phyloP scores from a whole-genome alignment of 2,329 filamentous ascomycete genomes.

The Neonectria coccinea region DNA sequence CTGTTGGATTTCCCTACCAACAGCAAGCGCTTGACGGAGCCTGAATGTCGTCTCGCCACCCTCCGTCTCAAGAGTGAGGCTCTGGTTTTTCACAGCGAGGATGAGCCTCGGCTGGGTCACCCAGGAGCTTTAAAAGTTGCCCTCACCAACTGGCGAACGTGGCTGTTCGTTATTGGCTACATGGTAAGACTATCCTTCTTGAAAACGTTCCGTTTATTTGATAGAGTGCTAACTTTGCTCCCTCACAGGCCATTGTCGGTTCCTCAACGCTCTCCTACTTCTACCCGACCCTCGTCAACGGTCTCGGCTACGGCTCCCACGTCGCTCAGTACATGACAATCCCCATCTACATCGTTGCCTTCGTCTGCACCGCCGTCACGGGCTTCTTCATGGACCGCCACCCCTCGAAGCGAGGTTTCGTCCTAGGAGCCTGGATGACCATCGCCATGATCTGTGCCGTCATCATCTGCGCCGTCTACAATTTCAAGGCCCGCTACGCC shows the following conservation, averaged over 20 bases:
- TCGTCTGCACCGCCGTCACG: constrained; percentile 60
- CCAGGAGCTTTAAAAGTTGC: constrained; percentile 25
- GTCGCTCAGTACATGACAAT: constrained; percentile 51
- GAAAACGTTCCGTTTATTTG: neutral
- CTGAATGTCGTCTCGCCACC: constrained; percentile 72
- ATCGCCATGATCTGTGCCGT: constrained; percentile 44
- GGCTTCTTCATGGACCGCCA: constrained; percentile 61
- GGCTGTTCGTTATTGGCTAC: constrained; percentile 38
- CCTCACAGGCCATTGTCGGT: constrained; percentile 46
- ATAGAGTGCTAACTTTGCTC: constrained; percentile 8
- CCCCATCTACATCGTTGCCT: constrained; percentile 65
- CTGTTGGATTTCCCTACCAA: constrained; percentile 78
- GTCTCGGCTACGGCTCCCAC: constrained; percentile 48
- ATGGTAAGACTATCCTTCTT: constrained; percentile 25
- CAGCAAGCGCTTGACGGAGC: constrained; percentile 62
- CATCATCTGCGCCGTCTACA: constrained; percentile 60
- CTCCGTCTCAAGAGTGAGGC: constrained; percentile 70
- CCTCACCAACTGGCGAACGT: constrained; percentile 34
- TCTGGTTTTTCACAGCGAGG: constrained; percentile 71
- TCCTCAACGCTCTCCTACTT: constrained; percentile 50
- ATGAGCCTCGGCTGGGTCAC: constrained; percentile 58
- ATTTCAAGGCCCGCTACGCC: constrained; percentile 64
- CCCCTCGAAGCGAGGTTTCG: constrained; percentile 39
- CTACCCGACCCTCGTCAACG: constrained; percentile 50
- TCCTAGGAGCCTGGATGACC: constrained; percentile 26